phyloP scores from a whole-genome alignment of 768 basidiomycete species.

The Suillus cothurnatus region DNA sequence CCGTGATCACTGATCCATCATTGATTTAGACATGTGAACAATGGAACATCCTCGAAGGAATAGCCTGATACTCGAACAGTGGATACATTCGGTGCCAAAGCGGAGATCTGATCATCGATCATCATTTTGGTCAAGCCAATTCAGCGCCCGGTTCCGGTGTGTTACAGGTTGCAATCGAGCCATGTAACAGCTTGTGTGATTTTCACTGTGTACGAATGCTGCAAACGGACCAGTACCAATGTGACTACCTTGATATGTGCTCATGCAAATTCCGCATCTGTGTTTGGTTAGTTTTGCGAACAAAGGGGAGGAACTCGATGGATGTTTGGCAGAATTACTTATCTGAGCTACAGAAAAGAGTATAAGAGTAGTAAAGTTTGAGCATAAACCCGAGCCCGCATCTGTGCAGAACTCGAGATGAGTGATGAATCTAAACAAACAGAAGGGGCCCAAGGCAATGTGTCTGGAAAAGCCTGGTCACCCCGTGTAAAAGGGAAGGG shows the following conservation, averaged over 20 bases:
- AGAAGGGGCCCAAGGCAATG: background rate
- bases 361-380: background rate
- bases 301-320: background rate
- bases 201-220: background rate
- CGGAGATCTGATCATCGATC: background rate
- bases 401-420: background rate
- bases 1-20: background rate
- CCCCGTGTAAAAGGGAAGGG: background rate
- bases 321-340: background rate
- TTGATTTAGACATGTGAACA: background rate
- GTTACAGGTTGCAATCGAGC: too few relatives aligned
- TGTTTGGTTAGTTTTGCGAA: background rate
- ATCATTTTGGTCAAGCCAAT: background rate
- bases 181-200: background rate
- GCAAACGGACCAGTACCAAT: background rate
- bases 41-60: background rate
- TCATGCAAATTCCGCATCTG: background rate
- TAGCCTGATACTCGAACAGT: background rate
- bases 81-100: background rate
- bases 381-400: background rate
- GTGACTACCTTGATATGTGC: background rate
- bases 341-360: background rate
- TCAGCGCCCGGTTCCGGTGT: background rate
- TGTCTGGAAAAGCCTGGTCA: background rate
- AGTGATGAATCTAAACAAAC: background rate